These are phyloP conservation scores for Malassezia dermatis DNA, from an alignment of 1,284 basidiomycete genomes.

Conservation along the genomic window DNA sequence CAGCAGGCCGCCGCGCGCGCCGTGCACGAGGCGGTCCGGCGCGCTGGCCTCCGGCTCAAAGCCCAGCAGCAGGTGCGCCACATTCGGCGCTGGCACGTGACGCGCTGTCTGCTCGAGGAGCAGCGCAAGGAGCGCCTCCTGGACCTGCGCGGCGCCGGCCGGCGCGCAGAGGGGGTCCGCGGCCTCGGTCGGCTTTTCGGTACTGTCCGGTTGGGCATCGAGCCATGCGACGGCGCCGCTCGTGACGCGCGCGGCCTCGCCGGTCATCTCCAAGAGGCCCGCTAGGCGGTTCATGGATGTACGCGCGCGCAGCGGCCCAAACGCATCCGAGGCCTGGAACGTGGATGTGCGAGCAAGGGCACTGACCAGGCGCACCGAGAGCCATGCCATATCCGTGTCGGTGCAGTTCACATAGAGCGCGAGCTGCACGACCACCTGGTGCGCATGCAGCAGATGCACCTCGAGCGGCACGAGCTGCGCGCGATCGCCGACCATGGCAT, in stretches of 20 bases:
- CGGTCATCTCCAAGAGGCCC: slow-evolving; percentile 68
- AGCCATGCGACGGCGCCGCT: slow-evolving; percentile 67
- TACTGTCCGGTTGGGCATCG: slow-evolving; percentile 47
- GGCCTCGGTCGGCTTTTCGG: slow-evolving; percentile 48
- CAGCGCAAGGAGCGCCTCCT: slow-evolving; percentile 72
- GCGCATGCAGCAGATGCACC: slow-evolving; percentile 57
- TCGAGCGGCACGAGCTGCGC: slow-evolving; percentile 61
- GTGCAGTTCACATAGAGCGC: slow-evolving; percentile 69
- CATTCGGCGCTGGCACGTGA: slow-evolving; percentile 63
- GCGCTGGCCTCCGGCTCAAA: slow-evolving; percentile 56
- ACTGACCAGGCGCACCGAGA: slow-evolving; percentile 68
- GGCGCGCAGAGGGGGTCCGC: slow-evolving; percentile 7
- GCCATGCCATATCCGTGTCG: slow-evolving; percentile 63
- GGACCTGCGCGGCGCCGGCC: slow-evolving; percentile 57
- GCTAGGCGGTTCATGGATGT: slow-evolving; percentile 57
- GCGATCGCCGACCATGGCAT: slow-evolving; percentile 40
- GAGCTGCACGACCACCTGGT: slow-evolving; percentile 68
- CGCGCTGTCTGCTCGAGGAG: slow-evolving; percentile 67
- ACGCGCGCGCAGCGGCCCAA: slow-evolving; percentile 49
- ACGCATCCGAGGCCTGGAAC: slow-evolving; percentile 55
- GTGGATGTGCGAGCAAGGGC: slow-evolving; percentile 55
- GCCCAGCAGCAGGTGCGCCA: slow-evolving; percentile 76
- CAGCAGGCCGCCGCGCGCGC: slow-evolving; percentile 3
- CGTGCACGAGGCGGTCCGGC: slow-evolving; percentile 7
- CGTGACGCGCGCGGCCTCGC: slow-evolving; percentile 74